Percentiles rank a stretch among this genome's conserved stretches.
Evolutionary conservation across 2,329 filamentous ascomycete species (phyloP).

Genomic region (Aspergillus candidus): DNA sequence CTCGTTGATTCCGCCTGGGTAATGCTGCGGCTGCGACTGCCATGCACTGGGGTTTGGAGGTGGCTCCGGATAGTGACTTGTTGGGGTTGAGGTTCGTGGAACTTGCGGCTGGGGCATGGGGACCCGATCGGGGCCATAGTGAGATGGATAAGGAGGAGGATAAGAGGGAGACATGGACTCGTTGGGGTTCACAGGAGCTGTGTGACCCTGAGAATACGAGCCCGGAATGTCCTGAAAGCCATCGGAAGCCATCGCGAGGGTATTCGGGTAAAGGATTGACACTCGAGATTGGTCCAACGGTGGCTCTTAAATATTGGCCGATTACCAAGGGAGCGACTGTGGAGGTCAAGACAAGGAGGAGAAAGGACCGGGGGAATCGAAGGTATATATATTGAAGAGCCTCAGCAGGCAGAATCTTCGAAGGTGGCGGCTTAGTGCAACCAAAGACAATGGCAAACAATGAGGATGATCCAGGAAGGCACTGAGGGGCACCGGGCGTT

Average conservation of each 20-base stretch:
- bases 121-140: conserved; percentile 24
- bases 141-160: conserved; percentile 28
- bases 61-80: conserved; percentile 16
- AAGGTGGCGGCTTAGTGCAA: too few species aligned
- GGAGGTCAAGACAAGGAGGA: too few species aligned
- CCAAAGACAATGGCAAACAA: too few species aligned
- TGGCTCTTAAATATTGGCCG: too few species aligned
- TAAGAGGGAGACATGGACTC: conserved; percentile 22
- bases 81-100: conserved; percentile 16
- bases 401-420: too few species aligned
- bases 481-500: too few species aligned
- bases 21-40: conserved; percentile 16
- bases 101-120: conserved; percentile 34
- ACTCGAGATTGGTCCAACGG: too few species aligned
- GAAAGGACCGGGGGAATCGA: too few species aligned
- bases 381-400: too few species aligned
- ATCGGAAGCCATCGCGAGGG: conserved; percentile 38
- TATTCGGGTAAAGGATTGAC: neutral
- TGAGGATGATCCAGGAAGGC: too few species aligned
- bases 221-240: conserved; percentile 30
- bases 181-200: conserved; percentile 16
- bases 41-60: conserved; percentile 14
- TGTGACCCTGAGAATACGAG: conserved; percentile 24
- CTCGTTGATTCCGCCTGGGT: conserved; percentile 46
- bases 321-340: too few species aligned